A percentile compares a stretch with the other conserved stretches of the same genome.
phyloP scores from a whole-genome alignment of 78 protist species.

The Dictyostelium intermedium region DNA sequence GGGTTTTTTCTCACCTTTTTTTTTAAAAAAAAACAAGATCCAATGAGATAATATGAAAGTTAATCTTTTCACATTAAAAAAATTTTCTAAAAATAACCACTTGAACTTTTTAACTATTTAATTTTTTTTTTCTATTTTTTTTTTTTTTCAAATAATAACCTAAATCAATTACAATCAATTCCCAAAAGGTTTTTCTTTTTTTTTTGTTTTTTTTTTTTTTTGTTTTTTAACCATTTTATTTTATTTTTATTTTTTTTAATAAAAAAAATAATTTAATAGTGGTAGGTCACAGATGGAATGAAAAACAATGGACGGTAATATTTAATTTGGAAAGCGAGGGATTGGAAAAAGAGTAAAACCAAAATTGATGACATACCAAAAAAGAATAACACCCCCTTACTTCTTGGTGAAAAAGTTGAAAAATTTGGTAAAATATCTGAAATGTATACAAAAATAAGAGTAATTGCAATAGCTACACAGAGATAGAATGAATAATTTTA shows the following conservation, averaged over 20 bases:
- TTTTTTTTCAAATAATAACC: background rate
- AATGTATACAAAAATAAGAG: constrained; percentile 19
- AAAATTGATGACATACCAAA: constrained; percentile 16
- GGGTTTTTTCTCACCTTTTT: no score
- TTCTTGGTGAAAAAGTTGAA: background rate
- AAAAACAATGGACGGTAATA: constrained; percentile 52
- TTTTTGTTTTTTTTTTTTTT: background rate
- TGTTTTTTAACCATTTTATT: background rate
- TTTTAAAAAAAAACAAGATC: background rate
- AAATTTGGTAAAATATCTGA: constrained; percentile 63
- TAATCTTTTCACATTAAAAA: no score
- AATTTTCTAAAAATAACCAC: background rate
- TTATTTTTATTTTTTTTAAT: background rate
- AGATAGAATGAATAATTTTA: background rate
- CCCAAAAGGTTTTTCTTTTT: background rate
- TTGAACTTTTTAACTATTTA: background rate
- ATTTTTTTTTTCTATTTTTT: background rate
- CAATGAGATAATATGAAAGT: background rate
- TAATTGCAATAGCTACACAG: constrained; percentile 8
- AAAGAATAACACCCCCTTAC: background rate
- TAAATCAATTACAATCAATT: background rate
- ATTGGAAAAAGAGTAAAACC: background rate
- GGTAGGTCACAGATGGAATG: constrained; percentile 1
- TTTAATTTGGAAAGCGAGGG: constrained; percentile 25
- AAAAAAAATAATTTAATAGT: background rate